Conservation (phyloP, 2,329 filamentous ascomycete genomes). For the Capronia epimyces region DNA sequence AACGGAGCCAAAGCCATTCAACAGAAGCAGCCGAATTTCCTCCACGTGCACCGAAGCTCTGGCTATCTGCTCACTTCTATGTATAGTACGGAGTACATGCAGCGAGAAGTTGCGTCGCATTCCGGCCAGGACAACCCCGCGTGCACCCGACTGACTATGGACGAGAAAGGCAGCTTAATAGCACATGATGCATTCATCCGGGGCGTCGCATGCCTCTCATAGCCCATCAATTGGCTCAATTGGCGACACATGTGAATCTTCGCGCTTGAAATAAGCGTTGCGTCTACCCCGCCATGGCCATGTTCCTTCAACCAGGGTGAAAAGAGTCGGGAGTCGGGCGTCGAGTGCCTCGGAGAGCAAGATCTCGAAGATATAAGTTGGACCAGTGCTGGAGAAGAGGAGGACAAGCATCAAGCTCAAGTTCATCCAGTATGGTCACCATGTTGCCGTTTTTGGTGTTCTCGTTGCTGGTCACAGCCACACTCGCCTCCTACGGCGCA, state of each 20-base stretch:
- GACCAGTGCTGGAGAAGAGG: neutral
- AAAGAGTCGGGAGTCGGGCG: neutral
- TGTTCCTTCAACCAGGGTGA: neutral
- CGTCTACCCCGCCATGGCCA: neutral
- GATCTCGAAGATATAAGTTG: neutral
- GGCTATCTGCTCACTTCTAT: neutral
- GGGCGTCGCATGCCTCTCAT: constrained; percentile 3
- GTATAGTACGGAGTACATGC: no score
- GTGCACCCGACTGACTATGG: neutral
- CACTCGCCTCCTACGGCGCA: constrained; percentile 26
- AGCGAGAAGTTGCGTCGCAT: no score
- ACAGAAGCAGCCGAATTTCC: no score
- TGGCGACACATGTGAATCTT: neutral
- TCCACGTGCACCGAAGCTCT: constrained; percentile 2
- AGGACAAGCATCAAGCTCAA: neutral
- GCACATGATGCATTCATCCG: neutral
- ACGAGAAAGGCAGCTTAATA: constrained; percentile 9
- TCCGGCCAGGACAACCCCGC: neutral
- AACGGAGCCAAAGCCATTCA: no score
- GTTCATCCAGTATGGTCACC: constrained; percentile 2
- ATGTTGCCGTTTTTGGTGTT: constrained; percentile 20
- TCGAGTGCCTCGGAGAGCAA: neutral
- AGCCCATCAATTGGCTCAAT: neutral
- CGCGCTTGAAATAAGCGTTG: neutral
- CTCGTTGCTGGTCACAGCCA: constrained; percentile 11